These are phyloP conservation scores for Pinus tabuliformis DNA, from an alignment of 75 land plant genomes.

Conservation along the genomic window DNA sequence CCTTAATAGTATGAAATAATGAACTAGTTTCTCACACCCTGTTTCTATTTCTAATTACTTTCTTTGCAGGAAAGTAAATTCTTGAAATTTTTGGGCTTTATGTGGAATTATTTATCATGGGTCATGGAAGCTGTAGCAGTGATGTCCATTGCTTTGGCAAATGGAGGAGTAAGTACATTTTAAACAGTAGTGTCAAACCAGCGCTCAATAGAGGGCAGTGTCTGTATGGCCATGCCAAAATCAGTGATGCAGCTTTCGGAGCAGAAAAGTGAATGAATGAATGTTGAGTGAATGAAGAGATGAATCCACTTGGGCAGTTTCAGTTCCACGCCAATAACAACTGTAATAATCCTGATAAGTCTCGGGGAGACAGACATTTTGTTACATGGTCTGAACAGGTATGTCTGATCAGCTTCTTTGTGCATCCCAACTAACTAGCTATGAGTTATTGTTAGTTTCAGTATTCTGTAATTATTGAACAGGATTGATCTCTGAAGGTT, in stretches of 20 bases:
- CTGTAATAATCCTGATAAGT: slow-evolving; percentile 13
- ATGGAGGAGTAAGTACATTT: slow-evolving; percentile 60
- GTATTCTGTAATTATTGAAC: slow-evolving; percentile 3
- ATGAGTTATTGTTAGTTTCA: background rate
- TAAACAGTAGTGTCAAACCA: no score
- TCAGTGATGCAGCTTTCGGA: no score
- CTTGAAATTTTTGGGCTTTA: slow-evolving; percentile 87
- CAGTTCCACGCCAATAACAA: background rate
- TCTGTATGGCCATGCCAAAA: no score
- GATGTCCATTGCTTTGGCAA: slow-evolving; percentile 86
- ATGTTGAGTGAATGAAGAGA: slow-evolving; percentile 16
- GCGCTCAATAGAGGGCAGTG: no score
- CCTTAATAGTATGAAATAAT: no score
- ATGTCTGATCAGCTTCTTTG: background rate
- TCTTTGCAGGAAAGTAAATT: slow-evolving; percentile 63
- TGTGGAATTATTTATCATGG: slow-evolving; percentile 95
- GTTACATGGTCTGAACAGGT: slow-evolving; percentile 71
- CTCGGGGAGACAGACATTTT: slow-evolving; percentile 51
- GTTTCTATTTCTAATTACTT: background rate
- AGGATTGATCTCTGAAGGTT: background rate
- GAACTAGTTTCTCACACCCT: no score
- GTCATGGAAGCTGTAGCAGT: slow-evolving; percentile 88
- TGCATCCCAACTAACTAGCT: background rate
- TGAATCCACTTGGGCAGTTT: slow-evolving; percentile 24
- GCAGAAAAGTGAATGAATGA: slow-evolving; percentile 15